Base-by-base conservation (phyloP, 257 asterid genomes). In the Petunia secreta region DNA sequence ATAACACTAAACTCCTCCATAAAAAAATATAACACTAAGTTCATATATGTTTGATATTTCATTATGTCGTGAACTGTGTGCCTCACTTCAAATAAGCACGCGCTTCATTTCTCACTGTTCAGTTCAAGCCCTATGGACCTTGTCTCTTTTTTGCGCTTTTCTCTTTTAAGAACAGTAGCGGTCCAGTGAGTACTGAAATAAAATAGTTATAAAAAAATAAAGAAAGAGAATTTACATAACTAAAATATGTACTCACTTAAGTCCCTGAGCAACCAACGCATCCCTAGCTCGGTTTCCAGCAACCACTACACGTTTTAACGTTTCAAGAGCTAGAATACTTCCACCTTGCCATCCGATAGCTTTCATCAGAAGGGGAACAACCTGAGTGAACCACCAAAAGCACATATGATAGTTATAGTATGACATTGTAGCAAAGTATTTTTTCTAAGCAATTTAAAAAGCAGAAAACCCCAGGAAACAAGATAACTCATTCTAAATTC, bases 281-380 rank as follows among this genome's bases (percentile, higher is more conserved):
- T 95, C 99, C 85, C 99, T 91, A 76, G 98, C 98, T 77, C 99
- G 89, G 86, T 93, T 95, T 80, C 99, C 98, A 5, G 99, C 98
- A 87, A 85, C 97, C 57, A 95, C 98, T 11, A 95, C 96, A 66
- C 99, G 97, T 87, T 95, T 95, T 77, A 95, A 85, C 81, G 99
- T 95, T 90, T 95, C 99, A 87, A 95, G 98, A 63, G 99, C 99
- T 79, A 93, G 92, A 86, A 95, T 93, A 89, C 98, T 92, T 88
- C 98, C 98, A 82, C 99, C 96, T 89, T 92, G 98, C 99, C 99
- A 95, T 71, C 98, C 98, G 82, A 95, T 93, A 50, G 99, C 99
- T 89, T 95, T 95, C 99, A 95, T 93, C 80, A 95, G 84, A 79
- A 92, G 98, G 75, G 98, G 99, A 82, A 95, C 99, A 62, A 95